Conservation (phyloP, 2,329 filamentous ascomycete species). For the Clonostachys solani region DNA sequence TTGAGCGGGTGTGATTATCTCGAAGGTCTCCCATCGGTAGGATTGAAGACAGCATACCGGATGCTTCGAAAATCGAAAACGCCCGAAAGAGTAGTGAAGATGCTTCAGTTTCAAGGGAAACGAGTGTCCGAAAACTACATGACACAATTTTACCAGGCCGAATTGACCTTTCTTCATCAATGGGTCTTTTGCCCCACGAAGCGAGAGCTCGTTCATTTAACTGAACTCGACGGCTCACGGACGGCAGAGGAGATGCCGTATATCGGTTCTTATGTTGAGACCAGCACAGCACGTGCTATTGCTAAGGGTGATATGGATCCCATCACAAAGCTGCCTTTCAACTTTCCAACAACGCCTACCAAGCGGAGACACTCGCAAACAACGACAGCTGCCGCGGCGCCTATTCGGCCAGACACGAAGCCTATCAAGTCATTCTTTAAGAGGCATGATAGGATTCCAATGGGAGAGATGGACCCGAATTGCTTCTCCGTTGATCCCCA, state of each 20-base stretch:
- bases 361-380: slow-evolving; percentile 35
- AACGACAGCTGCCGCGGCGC: slow-evolving; percentile 9
- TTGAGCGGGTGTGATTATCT: slow-evolving; percentile 95
- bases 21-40: slow-evolving; percentile 78
- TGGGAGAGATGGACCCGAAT: slow-evolving; percentile 61
- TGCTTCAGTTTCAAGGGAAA: slow-evolving; percentile 87
- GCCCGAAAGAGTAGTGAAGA: slow-evolving; percentile 75
- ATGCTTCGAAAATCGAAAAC: slow-evolving; percentile 87
- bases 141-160: slow-evolving; percentile 77
- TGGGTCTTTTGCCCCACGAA: slow-evolving; percentile 83
- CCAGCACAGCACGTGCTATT: slow-evolving; percentile 67
- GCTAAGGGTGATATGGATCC: slow-evolving; percentile 82
- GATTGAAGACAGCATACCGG: slow-evolving; percentile 89
- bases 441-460: slow-evolving; percentile 43
- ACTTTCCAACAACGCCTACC: slow-evolving; percentile 32
- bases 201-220: slow-evolving; percentile 71
- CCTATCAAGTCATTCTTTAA: slow-evolving; percentile 54
- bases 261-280: slow-evolving; percentile 70
- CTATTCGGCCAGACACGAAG: slow-evolving; percentile 29
- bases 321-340: slow-evolving; percentile 71
- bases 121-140: slow-evolving; percentile 80
- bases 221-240: slow-evolving; percentile 57
- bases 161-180: slow-evolving; percentile 90
- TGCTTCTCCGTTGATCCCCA: slow-evolving; percentile 51
- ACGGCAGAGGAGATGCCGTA: slow-evolving; percentile 71